Evolutionary conservation across 192 early-diverging fungal species (phyloP).

Genomic region (Diversispora epigaea): DNA sequence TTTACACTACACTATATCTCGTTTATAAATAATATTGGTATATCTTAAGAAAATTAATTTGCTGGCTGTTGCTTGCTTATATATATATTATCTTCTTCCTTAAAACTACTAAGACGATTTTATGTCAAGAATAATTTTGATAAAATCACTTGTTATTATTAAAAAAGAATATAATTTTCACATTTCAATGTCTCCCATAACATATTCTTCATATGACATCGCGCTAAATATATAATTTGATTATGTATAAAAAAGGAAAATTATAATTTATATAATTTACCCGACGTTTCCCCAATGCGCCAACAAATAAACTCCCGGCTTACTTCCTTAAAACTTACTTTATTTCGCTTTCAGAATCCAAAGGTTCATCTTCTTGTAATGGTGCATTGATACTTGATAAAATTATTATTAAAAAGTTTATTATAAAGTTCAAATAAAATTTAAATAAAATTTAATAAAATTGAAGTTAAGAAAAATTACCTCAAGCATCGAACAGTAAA

Average conservation of each 20-base stretch:
- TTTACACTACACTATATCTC: too few relatives aligned
- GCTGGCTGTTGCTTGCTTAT: too few relatives aligned
- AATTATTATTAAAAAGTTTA: neutral
- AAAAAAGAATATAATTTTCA: neutral
- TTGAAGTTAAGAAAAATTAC: conserved; percentile 47
- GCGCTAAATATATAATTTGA: conserved; percentile 30
- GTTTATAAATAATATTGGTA: too few relatives aligned
- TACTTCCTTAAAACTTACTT: conserved; percentile 5
- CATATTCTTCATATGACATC: conserved; percentile 63
- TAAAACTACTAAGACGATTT: too few relatives aligned
- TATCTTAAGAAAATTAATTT: too few relatives aligned
- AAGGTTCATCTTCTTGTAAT: conserved; percentile 54
- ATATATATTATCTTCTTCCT: too few relatives aligned
- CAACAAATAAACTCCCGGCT: too few relatives aligned
- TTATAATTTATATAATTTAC: conserved; percentile 23
- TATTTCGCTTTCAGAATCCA: conserved; percentile 26
- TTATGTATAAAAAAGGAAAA: neutral
- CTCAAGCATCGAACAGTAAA: conserved; percentile 88
- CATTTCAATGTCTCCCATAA: conserved; percentile 67
- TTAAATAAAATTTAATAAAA: neutral
- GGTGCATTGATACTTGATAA: conserved; percentile 53
- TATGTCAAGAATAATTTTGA: too few relatives aligned
- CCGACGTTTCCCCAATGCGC: too few relatives aligned
- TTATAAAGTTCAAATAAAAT: neutral
- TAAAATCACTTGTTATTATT: too few relatives aligned